Percentiles rank a stretch among this genome's conserved stretches.
Evolutionary conservation across 192 early-diverging fungal genomes (phyloP).

Genomic region (Rhizoclosmatium globosum): DNA sequence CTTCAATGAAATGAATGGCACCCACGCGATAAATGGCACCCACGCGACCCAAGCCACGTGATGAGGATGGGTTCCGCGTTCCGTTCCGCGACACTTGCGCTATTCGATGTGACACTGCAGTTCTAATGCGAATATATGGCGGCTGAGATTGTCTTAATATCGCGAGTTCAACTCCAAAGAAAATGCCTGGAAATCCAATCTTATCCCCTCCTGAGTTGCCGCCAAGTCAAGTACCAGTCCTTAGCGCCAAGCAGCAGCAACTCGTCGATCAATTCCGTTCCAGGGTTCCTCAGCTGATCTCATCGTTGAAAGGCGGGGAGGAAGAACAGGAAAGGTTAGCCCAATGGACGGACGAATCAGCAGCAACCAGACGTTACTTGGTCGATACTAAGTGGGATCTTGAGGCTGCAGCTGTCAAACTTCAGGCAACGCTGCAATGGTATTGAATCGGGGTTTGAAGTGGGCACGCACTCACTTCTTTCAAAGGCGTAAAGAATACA

Average conservation of each 20-base stretch:
- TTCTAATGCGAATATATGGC: no score
- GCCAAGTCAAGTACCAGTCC: background rate
- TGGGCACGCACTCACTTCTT: background rate
- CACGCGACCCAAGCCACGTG: no score
- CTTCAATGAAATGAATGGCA: no score
- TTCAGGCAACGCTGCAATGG: constrained; percentile 18
- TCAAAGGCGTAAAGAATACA: constrained; percentile 71
- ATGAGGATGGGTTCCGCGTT: no score
- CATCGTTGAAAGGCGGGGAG: background rate
- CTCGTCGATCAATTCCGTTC: background rate
- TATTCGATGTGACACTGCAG: no score
- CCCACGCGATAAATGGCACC: no score
- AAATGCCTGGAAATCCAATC: background rate
- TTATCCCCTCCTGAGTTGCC: background rate
- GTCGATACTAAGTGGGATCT: constrained; percentile 11
- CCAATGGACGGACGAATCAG: constrained; percentile 5
- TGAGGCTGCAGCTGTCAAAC: constrained; percentile 5
- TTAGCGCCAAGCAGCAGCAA: background rate
- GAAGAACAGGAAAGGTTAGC: background rate
- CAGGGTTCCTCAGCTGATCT: background rate
- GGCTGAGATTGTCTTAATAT: no score
- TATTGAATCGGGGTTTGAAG: background rate
- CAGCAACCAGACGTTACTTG: constrained; percentile 3
- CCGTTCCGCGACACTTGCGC: no score
- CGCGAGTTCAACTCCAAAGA: no score